phyloP scores from a whole-genome alignment of 2,329 filamentous ascomycete genomes.

The Helotiales sp. region DNA sequence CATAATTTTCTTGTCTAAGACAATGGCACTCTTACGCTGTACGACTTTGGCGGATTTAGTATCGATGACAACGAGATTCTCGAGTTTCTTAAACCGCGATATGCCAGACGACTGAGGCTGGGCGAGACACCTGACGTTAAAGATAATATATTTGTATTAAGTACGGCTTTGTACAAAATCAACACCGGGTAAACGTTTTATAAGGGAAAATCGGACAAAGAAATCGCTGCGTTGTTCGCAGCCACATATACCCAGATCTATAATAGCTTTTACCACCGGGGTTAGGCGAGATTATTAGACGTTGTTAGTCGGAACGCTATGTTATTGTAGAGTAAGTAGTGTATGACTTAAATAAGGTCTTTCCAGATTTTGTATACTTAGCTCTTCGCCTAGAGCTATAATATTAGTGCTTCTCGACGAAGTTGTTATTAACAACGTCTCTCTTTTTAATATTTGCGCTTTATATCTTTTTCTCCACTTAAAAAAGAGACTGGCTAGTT shows the following conservation, averaged over 20 bases:
- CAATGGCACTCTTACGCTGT: neutral
- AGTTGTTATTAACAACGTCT: neutral
- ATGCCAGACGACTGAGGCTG: neutral
- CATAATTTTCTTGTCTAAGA: neutral
- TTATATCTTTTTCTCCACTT: neutral
- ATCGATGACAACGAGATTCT: neutral
- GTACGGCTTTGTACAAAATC: neutral
- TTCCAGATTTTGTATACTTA: neutral
- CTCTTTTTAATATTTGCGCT: neutral
- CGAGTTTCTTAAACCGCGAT: neutral
- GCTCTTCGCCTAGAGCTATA: neutral
- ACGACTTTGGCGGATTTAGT: neutral
- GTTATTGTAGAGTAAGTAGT: neutral
- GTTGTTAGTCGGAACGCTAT: neutral
- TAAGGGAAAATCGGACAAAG: neutral
- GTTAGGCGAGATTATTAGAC: neutral
- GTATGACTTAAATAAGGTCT: neutral
- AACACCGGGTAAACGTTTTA: neutral
- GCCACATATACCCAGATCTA: neutral
- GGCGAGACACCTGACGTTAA: neutral
- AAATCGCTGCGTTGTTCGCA: neutral
- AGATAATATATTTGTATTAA: neutral
- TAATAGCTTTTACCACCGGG: neutral
- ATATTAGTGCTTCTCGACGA: neutral
- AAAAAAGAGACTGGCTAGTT: neutral